phyloP scores from a whole-genome alignment of 2,329 filamentous ascomycete species.

The Xylariaceae sp. region DNA sequence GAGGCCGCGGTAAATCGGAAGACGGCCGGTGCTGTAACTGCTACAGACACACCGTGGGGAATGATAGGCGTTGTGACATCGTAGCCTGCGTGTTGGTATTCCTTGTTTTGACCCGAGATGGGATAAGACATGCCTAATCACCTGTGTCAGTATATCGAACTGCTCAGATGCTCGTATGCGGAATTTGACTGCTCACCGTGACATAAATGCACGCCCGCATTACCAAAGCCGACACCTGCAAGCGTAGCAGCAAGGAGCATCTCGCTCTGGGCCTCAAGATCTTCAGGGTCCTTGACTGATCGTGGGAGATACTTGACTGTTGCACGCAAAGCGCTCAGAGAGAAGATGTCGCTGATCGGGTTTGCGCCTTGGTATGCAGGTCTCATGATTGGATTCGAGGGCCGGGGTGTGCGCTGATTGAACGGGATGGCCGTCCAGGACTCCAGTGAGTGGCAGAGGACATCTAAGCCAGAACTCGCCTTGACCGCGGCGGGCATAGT shows the following conservation, averaged over 20 bases:
- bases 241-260: conserved; percentile 95
- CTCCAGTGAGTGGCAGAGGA: conserved; percentile 91
- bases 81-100: conserved; percentile 88
- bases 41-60: conserved; percentile 92
- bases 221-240: conserved; percentile 94
- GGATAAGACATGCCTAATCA: conserved; percentile 85
- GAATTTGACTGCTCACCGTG: conserved; percentile 43
- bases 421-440: conserved; percentile 98
- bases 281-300: conserved; percentile 81
- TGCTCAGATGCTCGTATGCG: not conserved
- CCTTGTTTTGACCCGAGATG: conserved; percentile 90
- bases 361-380: conserved; percentile 97
- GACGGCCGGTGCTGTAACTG: conserved; percentile 87
- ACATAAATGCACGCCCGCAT: conserved; percentile 85
- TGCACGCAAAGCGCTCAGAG: conserved; percentile 73
- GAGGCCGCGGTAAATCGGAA: conserved; percentile 90
- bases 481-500: conserved; percentile 96
- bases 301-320: conserved; percentile 92
- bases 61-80: conserved; percentile 73
- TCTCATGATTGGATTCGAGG: conserved; percentile 81
- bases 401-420: conserved; percentile 76
- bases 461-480: conserved; percentile 86
- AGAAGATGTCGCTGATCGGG: conserved; percentile 97
- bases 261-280: conserved; percentile 86
- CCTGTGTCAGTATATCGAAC: conserved; percentile 1